A percentile compares a stretch with the other conserved stretches of the same genome.
Conservation (phyloP, 805 yeast species). For the Hanseniaspora thailandica region DNA sequence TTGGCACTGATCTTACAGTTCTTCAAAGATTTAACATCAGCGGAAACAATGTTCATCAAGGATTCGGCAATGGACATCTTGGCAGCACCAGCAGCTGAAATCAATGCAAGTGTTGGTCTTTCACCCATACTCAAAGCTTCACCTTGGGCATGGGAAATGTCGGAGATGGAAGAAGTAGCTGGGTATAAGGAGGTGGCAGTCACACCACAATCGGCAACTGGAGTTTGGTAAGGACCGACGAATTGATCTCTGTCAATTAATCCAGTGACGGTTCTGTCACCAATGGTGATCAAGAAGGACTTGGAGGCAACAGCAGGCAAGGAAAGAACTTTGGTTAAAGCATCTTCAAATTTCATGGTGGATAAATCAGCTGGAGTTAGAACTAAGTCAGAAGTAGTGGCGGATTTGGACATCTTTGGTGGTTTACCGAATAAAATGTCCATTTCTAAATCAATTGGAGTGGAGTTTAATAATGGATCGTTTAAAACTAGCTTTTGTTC, state of each 20-base stretch:
- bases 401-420: constrained; percentile 80
- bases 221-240: constrained; percentile 99
- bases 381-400: constrained; percentile 48
- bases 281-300: constrained; percentile 90
- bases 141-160: constrained; percentile 61
- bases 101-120: constrained; percentile 79
- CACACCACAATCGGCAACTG: constrained; percentile 96
- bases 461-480: constrained; percentile 62
- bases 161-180: constrained; percentile 35
- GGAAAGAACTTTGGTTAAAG: constrained; percentile 69
- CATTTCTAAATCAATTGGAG: constrained; percentile 95
- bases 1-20: constrained; percentile 84
- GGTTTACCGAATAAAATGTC: constrained; percentile 90
- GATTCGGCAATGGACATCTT: constrained; percentile 94
- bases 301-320: constrained; percentile 93
- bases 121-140: constrained; percentile 98
- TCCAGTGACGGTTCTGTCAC: constrained; percentile 96
- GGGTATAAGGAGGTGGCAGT: constrained; percentile 62
- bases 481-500: constrained; percentile 74
- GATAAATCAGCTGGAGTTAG: constrained; percentile 32
- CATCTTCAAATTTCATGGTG: constrained; percentile 40
- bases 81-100: constrained; percentile 82
- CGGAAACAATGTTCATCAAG: constrained; percentile 74
- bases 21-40: constrained; percentile 66
- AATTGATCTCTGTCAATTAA: constrained; percentile 93